A percentile compares a stretch with the other conserved stretches of the same genome.
phyloP scores from a whole-genome alignment of 1,284 basidiomycete species.

The Cutaneotrichosporon sp. region DNA sequence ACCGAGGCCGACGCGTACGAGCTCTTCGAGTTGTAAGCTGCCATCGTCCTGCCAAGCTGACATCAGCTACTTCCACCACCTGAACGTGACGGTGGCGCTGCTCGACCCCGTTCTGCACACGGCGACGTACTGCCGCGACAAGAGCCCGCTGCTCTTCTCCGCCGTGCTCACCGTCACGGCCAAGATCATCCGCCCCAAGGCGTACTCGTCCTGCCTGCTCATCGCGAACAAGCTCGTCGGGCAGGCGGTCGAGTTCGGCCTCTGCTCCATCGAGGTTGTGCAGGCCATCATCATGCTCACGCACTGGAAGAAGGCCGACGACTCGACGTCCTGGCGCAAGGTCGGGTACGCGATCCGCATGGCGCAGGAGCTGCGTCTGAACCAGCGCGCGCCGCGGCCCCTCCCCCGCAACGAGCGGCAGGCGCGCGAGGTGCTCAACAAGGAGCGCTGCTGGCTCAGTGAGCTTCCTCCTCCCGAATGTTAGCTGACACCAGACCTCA shows the following conservation, averaged over 20 bases:
- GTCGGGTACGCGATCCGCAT: conserved; percentile 48
- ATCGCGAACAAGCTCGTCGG: conserved; percentile 49
- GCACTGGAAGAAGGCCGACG: conserved; percentile 54
- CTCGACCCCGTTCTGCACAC: conserved; percentile 52
- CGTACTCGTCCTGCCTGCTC: conserved; percentile 46
- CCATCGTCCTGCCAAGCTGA: conserved; percentile 2
- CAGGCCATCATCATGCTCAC: conserved; percentile 51
- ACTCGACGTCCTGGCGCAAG: conserved; percentile 47
- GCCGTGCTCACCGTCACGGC: conserved; percentile 53
- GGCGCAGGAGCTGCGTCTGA: conserved; percentile 50
- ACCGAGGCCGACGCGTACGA: conserved; percentile 36
- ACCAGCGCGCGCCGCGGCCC: conserved; percentile 35
- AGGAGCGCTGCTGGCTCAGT: conserved; percentile 38
- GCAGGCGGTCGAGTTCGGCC: conserved; percentile 49
- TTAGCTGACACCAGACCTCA: conserved; percentile 23
- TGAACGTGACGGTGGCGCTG: conserved; percentile 42
- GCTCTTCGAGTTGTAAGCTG: conserved; percentile 45
- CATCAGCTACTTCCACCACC: conserved; percentile 37
- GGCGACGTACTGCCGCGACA: conserved; percentile 41
- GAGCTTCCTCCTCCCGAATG: conserved; percentile 4
- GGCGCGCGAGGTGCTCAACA: conserved; percentile 36
- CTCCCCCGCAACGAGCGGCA: conserved; percentile 36
- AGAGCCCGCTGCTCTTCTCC: conserved; percentile 52
- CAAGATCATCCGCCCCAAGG: conserved; percentile 48
- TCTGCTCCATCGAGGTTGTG: conserved; percentile 50